Evolutionary conservation across 2,329 filamentous ascomycete genomes (phyloP), one percentile per base, ranked within the genome.

Genomic region (Talaromyces funiculosus): DNA sequence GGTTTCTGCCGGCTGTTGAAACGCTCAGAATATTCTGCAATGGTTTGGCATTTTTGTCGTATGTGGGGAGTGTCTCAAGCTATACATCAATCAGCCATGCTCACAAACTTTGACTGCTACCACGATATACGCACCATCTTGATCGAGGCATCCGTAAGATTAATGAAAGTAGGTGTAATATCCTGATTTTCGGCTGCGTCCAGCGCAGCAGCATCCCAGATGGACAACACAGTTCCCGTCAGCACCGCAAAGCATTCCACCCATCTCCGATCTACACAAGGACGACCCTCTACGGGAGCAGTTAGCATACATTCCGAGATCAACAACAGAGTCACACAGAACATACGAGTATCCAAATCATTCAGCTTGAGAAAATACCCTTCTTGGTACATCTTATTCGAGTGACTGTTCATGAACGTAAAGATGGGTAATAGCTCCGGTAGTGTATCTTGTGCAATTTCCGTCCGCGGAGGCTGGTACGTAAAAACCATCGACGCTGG

Each of bases 341-440:
- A 84, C 90, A 68, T 84, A 96, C 92, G 87, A 59, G 86, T 88
- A 71, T 97, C 95, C 67, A 96, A 86, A 75, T 99, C 94, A 74
- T 97, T 93, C 53, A 99, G 80, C 77, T 97, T 99, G 67, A 99
- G 78, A 67, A 99, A 97, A 72, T 97, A 99, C 38, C 94, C 94
- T 77, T 99, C 94, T 68, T 97, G 92, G 73, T 97, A 99, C 60
- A 97, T 80, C 78, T 97, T 97, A 76, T 97, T 97, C 61, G 86
- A 88, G 74, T 99, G 94, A 76, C 89, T 94, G 77, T 96, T 97
- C 66, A 99, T 83, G 71, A 91, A 94, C 63, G 86, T 90, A 76
- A 97, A 97, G 69, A 97, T 92, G 65, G 92, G 93, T 77, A 92
- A 89, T 64, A 99, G 82, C 81, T 99, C 94, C 38, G 94, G 92